Conservation (phyloP, 345 rosid species). For the Eucalyptus regnans region DNA sequence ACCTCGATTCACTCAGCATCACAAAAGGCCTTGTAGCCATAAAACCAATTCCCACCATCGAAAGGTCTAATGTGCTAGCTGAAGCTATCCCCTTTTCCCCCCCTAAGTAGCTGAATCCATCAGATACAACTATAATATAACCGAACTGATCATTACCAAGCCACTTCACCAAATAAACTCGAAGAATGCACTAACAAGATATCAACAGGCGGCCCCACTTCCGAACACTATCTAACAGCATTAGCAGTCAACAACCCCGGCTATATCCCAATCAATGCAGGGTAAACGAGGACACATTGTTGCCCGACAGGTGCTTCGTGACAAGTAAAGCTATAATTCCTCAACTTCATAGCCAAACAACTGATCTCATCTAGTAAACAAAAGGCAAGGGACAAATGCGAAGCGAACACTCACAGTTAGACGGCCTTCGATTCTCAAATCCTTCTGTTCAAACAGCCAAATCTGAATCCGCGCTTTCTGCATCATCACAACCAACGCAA, state of each 20-base stretch:
- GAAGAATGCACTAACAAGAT: not conserved
- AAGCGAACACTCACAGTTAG: slow-evolving; percentile 30
- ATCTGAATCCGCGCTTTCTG: slow-evolving; percentile 98
- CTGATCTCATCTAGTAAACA: not conserved
- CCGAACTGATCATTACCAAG: not conserved
- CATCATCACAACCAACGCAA: not conserved
- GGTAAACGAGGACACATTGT: not conserved
- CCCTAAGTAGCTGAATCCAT: not conserved
- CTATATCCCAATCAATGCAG: not conserved
- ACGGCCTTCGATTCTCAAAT: slow-evolving; percentile 80
- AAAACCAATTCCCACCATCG: not conserved
- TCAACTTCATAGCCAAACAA: not conserved
- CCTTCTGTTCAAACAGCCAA: slow-evolving; percentile 98
- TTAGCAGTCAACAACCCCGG: not conserved
- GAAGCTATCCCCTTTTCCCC: not conserved
- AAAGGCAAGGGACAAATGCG: not conserved
- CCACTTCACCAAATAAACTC: not conserved
- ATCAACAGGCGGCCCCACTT: not conserved
- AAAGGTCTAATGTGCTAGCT: not conserved
- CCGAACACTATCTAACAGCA: not conserved
- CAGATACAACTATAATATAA: not conserved
- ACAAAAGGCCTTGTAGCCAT: not conserved
- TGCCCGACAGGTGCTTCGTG: not conserved
- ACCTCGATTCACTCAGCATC: not conserved
- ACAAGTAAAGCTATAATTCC: not conserved